Conservation (phyloP, 305 asterid species). For the Fraxinus platypoda region DNA sequence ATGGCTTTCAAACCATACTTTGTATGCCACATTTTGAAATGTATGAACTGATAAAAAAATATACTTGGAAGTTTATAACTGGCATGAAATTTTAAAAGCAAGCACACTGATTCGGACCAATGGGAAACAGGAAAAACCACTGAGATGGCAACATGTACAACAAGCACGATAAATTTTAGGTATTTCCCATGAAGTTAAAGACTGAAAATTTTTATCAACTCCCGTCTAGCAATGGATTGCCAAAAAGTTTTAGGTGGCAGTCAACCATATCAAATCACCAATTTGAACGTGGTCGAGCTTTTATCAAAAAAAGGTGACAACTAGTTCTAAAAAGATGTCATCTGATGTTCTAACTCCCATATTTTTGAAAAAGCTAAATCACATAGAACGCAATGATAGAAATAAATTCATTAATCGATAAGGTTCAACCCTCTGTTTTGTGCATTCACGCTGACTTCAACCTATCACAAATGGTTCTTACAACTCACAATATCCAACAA, state of each 20-base stretch:
- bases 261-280: background rate
- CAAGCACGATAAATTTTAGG: background rate
- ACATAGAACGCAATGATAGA: background rate
- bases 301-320: background rate
- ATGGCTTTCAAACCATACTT: background rate
- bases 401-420: background rate
- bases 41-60: background rate
- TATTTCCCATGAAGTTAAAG: background rate
- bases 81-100: background rate
- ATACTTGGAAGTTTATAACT: background rate
- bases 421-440: background rate
- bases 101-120: background rate
- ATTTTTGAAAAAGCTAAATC: background rate
- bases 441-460: background rate
- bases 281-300: background rate
- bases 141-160: background rate
- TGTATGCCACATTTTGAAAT: background rate
- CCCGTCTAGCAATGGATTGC: background rate
- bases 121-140: background rate
- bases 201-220: background rate
- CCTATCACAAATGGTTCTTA: background rate
- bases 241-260: background rate
- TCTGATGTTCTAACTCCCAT: background rate
- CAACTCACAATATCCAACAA: background rate
- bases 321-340: background rate